Base-by-base conservation (phyloP, 768 basidiomycete genomes). In the Xerocomellus amylosporus region DNA sequence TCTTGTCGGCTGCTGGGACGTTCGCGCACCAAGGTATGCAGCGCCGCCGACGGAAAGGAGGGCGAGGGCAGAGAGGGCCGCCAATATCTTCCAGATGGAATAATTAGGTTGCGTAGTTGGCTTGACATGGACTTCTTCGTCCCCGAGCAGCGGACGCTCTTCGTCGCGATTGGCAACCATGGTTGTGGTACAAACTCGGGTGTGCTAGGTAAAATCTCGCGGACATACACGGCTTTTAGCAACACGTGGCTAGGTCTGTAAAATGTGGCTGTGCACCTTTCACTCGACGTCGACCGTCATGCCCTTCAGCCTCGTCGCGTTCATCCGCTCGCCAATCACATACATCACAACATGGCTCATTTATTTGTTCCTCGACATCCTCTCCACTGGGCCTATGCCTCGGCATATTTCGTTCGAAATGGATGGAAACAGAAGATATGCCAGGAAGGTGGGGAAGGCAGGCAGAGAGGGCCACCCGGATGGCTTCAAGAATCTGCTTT, bases 351-450 rank as follows among this genome's bases (percentile, higher is more conserved):
- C 49, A 47, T 71, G 71, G 57, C 51, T 71, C 7, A 28, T 49
- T 19, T 74, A 79, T 53, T 66, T 83, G 17, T 66, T 93, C 24
- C 76, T 95, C 43, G 73, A 73, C 54, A 72, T 93, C 19, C 80
- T 99, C 42, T 76, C 87, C 0, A 77, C 88, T 2, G 95, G 94
- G 0, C 95, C 96, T 0, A 79, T 95, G 9, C 97, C 97, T 0
- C 71, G 76, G 40, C 97, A 99, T 74, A 81, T 98, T 28, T 94
- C 90, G 2, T 95, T 99, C 67, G 86, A 96, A 26, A 95, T 99
- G 93, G 97, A 99, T 66, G 97, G 97, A 4, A 98, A 98, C 69
- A 77, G 97, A 49, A 79, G 97, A 12, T 96, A 90, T 66, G 95
- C 97, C 2, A 78, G 91, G 69, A 72, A 75, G 60, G 73, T 81